These are phyloP conservation scores for Sarocladium brachiariae DNA, from an alignment of 2,329 filamentous ascomycete genomes.

Conservation along the genomic window DNA sequence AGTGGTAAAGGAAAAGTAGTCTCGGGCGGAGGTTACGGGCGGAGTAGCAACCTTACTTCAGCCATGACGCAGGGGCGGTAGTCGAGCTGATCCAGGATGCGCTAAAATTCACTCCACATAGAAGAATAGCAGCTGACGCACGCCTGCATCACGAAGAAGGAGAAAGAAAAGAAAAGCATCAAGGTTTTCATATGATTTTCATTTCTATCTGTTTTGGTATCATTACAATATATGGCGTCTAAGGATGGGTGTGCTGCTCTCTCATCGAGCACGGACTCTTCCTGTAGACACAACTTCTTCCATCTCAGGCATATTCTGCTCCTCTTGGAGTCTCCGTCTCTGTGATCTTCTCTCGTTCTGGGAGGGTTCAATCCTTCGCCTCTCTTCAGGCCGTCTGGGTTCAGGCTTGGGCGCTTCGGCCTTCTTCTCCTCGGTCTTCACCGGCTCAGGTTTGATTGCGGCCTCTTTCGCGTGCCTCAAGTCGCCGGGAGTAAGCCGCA, in stretches of 20 bases:
- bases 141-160: no score
- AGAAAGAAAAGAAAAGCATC: no score
- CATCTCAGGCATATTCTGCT: conserved; percentile 21
- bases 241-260: neutral
- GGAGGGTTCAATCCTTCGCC: neutral
- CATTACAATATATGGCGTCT: neutral
- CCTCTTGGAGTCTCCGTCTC: conserved; percentile 12
- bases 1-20: neutral
- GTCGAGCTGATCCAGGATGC: no score
- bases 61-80: conserved; percentile 6
- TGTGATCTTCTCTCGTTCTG: conserved; percentile 14
- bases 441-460: conserved; percentile 26
- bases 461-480: conserved; percentile 68
- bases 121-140: no score
- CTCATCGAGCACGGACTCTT: neutral
- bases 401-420: conserved; percentile 12
- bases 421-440: conserved; percentile 23
- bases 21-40: neutral
- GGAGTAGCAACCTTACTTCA: neutral
- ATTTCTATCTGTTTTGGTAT: conserved; percentile 4
- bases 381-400: conserved; percentile 3
- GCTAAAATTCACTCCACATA: no score
- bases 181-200: neutral
- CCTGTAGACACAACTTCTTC: conserved; percentile 16
- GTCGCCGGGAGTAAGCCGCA: conserved; percentile 65